Base-by-base conservation (phyloP, 2,329 filamentous ascomycete genomes). In the Fusarium albosuccineum region DNA sequence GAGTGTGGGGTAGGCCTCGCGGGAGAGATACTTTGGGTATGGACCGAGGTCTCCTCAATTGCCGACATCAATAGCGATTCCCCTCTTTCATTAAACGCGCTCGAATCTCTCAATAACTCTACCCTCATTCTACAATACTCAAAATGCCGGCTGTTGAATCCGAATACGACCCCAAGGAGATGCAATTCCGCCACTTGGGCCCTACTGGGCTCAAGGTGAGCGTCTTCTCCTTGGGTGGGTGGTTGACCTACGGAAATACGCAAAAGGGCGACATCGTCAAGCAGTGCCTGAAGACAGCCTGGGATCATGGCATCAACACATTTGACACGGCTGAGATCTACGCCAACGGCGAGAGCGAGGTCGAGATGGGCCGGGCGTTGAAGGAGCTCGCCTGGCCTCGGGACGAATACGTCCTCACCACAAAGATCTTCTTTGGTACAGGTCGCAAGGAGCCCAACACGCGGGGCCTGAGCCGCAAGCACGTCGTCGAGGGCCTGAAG, bases 391-490 rank as follows among this genome's bases (percentile, higher is more conserved):
- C 79, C 60, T 89, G 86, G 86, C 86, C 85, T 64, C 80, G 87
- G 42, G 86, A 86, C 70, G 87, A 89, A 66, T 81, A 87, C 37
- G 86, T 89, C 37, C 82, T 89, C 63, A 84, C 80, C 29, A 89
- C 44, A 34, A 73, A 73, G 57, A 49, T 74, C n/a, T 74, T 74
- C 56, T 74, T 74, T 10, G 72, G 72, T 1, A 74, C 72, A n/a
- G 71, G 71, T 0, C 72, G 72, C 60, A 72, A 74, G 60, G 72
- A 74, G 53, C 72, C 71, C 62, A 91, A 91, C 79, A 90, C 89
- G 73, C 80, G 82, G 40, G 89, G 89, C 10, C 82, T 91, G 39
- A 88, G 85, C 8, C 82, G 88, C 55, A 92, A 92, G 76, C 89
- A 91, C 76, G 81, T 92, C 54, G 82, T 91, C 62, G 88, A 91